Percentiles rank a stretch among this genome's conserved stretches.
Evolutionary conservation across 2,329 filamentous ascomycete species (phyloP).

Genomic region (Xylariaceae sp.): DNA sequence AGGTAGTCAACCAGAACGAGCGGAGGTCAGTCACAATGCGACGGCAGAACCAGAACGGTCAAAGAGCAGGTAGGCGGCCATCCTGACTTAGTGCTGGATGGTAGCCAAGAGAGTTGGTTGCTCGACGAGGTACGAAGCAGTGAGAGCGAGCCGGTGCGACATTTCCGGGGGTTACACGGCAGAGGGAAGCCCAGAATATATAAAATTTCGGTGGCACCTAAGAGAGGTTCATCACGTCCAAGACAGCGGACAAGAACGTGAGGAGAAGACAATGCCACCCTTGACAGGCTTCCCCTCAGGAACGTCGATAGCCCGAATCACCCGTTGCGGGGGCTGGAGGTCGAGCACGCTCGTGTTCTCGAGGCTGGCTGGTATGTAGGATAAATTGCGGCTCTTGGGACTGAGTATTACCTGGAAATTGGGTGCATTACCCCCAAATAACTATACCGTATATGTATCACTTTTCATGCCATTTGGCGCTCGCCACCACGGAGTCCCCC

Average conservation of each 20-base stretch:
- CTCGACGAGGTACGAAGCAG: not conserved
- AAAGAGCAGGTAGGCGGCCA: not conserved
- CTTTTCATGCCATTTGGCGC: constrained; percentile 6
- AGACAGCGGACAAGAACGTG: constrained; percentile 11
- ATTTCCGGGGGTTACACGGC: constrained; percentile 19
- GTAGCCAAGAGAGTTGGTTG: not conserved
- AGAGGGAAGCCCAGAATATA: constrained; percentile 16
- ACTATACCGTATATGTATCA: not conserved
- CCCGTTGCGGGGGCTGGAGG: constrained; percentile 14
- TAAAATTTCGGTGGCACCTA: constrained; percentile 22
- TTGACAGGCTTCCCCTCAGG: constrained; percentile 35
- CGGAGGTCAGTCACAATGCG: not conserved
- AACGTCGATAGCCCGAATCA: constrained; percentile 17
- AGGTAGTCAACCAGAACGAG: not conserved
- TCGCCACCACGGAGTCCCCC: constrained; percentile 1
- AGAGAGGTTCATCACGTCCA: not conserved
- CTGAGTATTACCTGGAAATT: constrained; percentile 11
- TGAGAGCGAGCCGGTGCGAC: not conserved
- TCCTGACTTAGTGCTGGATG: not conserved
- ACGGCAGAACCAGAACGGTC: not conserved
- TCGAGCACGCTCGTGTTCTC: constrained; percentile 7
- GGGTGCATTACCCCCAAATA: constrained; percentile 6
- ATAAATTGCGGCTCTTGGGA: constrained; percentile 25
- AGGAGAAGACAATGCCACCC: constrained; percentile 27
- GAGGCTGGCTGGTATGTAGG: constrained; percentile 18